Evolutionary conservation across 345 rosid genomes (phyloP), one percentile per base, ranked within the genome.

Genomic region (Lepidium didymum): DNA sequence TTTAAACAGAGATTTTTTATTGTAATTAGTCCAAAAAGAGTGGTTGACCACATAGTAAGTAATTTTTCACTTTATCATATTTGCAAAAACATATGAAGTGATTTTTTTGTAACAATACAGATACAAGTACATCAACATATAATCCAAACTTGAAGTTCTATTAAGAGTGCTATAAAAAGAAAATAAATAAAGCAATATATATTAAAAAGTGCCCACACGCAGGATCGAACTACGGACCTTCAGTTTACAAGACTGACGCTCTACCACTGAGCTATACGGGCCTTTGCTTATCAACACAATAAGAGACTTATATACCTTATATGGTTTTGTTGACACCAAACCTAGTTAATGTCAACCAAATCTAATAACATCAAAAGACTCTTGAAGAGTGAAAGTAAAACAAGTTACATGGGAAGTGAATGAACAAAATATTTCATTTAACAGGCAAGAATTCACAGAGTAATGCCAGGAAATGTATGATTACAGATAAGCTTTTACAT

Each of bases 241-340:
- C 87, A 79, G 89, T 85, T 86, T 86, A 82, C 89, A 83, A 86
- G 88, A 85, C 90, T 88, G 86, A 81, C 89, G 91, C 86, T 91
- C 90, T 91, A 84, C 89, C 93, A 85, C 90, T 88, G 88, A 87
- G 90, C 93, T 78, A 88, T 85, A 87, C 73, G 85, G 89, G 91
- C 91, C 91, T 1, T 4, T 15, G 21, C 1, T 19, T 19, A n/a
- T n/a, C n/a, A n/a, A n/a, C n/a, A n/a, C n/a, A n/a, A n/a, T n/a
- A n/a, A n/a, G n/a, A n/a, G n/a, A n/a, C n/a, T n/a, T n/a, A n/a
- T n/a, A n/a, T n/a, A n/a, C n/a, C n/a, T n/a, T n/a, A n/a, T n/a
- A n/a, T n/a, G n/a, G n/a, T n/a, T n/a, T n/a, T n/a, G n/a, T n/a
- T n/a, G n/a, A n/a, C n/a, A n/a, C n/a, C n/a, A n/a, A n/a, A n/a